phyloP scores from a whole-genome alignment of 2,329 filamentous ascomycete species.

The Claviceps lovelessii region DNA sequence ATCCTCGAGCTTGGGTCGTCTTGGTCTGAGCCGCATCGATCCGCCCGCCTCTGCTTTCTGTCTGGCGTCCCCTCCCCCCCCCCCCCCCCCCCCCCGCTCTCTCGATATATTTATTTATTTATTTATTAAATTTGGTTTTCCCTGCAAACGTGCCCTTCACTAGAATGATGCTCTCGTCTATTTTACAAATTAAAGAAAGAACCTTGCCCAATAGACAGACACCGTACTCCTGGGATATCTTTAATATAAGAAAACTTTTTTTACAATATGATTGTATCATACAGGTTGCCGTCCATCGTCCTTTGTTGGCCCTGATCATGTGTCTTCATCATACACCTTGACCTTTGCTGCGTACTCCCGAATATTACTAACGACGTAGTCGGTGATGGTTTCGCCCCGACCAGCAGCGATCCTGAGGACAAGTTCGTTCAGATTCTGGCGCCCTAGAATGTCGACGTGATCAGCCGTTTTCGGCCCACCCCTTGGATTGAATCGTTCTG shows the following conservation, averaged over 20 bases:
- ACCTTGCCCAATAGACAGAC: background rate
- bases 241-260: no score
- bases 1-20: no score
- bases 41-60: no score
- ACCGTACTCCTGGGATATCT: background rate
- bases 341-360: slow-evolving; percentile 69
- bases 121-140: background rate
- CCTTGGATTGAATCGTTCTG: slow-evolving; percentile 77
- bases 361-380: slow-evolving; percentile 71
- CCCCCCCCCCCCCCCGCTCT: background rate
- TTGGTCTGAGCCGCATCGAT: no score
- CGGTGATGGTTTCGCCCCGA: slow-evolving; percentile 62
- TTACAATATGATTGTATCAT: background rate
- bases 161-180: background rate
- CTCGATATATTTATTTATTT: no score
- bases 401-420: slow-evolving; percentile 78
- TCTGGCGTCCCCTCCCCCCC: no score
- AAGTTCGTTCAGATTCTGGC: slow-evolving; percentile 79
- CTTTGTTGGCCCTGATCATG: slow-evolving; percentile 1
- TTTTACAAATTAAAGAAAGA: background rate
- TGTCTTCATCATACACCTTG: slow-evolving; percentile 57
- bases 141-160: background rate
- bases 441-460: slow-evolving; percentile 89
- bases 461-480: slow-evolving; percentile 62
- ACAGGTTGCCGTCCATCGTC: background rate